phyloP scores from a whole-genome alignment of 352 stramenopile species.

The Phytophthora cajani region DNA sequence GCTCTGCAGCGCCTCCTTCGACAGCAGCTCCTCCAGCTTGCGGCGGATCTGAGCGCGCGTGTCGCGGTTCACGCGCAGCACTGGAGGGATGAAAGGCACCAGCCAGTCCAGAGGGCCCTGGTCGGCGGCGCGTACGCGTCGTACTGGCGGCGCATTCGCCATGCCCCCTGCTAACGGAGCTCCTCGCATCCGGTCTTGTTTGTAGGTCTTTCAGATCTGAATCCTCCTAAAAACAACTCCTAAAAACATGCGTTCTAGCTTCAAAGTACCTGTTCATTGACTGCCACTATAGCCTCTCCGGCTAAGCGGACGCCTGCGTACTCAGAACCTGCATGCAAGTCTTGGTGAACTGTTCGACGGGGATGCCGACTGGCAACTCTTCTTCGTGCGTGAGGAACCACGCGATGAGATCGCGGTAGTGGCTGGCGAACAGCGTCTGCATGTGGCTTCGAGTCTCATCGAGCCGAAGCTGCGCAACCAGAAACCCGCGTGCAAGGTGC shows the following conservation, averaged over 20 bases:
- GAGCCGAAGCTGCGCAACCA: slow-evolving; percentile 53
- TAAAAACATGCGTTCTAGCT: not conserved
- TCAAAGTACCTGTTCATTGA: not conserved
- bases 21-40: slow-evolving; percentile 41
- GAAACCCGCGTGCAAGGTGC: slow-evolving; percentile 50
- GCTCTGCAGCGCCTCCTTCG: slow-evolving; percentile 39
- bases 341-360: slow-evolving; percentile 40
- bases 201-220: not conserved
- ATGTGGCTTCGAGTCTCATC: slow-evolving; percentile 58
- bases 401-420: slow-evolving; percentile 66
- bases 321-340: slow-evolving; percentile 52
- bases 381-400: slow-evolving; percentile 50
- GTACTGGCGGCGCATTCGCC: slow-evolving; percentile 19
- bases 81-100: slow-evolving; percentile 83
- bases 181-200: slow-evolving; percentile 4
- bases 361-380: slow-evolving; percentile 39
- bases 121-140: slow-evolving; percentile 24
- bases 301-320: slow-evolving; percentile 35
- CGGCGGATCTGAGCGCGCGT: slow-evolving; percentile 59
- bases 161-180: slow-evolving; percentile 1
- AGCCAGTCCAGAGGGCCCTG: slow-evolving; percentile 70
- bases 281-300: not conserved
- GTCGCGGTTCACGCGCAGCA: slow-evolving; percentile 81
- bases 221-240: not conserved
- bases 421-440: slow-evolving; percentile 55